Base-by-base conservation (phyloP, 1,139 yeast species). In the Cylindricascospora bacillispora region DNA sequence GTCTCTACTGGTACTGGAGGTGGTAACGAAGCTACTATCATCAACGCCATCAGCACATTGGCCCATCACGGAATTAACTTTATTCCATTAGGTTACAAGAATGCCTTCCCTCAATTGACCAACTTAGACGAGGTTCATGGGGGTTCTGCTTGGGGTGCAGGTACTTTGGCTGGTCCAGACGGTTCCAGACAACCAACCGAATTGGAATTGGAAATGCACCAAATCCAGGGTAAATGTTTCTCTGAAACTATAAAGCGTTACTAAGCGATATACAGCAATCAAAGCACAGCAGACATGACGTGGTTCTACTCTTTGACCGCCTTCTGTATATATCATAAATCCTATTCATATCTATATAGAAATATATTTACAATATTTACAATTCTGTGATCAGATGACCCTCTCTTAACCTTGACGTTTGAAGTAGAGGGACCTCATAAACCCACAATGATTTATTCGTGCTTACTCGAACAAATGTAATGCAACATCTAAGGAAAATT, bases 111-210 rank as follows among this genome's bases (percentile, higher is more conserved):
- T 27, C 67, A 67, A 44, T 56, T 73, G 39, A 55, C 78, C 36
- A 65, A 66, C 57, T 54, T 78, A 36, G 65, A 62, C 13, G 82
- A 77, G 60, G 67, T 71, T 35, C 86, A 76, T 54, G 93, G 92
- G 51, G 77, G 77, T 40, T 73, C 85, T 32, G 70, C 93, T 32
- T 80, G 85, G 82, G 93, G 93, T 59, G 82, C 92, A 27, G 89
- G 92, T 47, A 62, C 81, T 34, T 65, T 65, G 45, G 83, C 92
- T 25, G 83, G 73, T 41, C 63, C 65, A 35, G 85, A 77, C 45
- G 92, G 92, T 43, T 71, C 81, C 13, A 73, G 92, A 65, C 65
- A 63, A 52, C 80, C 86, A 33, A 45, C 70, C 36, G 67, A 62
- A 33, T 60, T 75, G 38, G 92, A 80, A 60, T 59, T 68, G 51